Percentiles rank a stretch among this genome's conserved stretches.
Evolutionary conservation across 78 protist genomes (phyloP).

Genomic region (Creolimax fragrantissima): DNA sequence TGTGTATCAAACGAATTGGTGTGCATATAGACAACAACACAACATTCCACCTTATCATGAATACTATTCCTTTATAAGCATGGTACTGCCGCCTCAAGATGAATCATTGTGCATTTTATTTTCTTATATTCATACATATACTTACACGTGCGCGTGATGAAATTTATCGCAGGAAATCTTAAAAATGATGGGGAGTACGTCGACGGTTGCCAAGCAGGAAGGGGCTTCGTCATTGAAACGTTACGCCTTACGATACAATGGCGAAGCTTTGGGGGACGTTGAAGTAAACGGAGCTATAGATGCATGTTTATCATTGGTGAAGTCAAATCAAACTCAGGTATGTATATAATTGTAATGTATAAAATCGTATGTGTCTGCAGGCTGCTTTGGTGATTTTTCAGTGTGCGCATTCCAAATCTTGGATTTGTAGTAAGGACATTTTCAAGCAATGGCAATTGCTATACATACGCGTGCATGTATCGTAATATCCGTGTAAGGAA

Average conservation of each 20-base stretch:
- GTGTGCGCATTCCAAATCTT: neutral
- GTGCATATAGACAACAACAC: too few relatives aligned
- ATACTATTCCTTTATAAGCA: too few relatives aligned
- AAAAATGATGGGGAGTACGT: neutral
- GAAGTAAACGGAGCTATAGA: neutral
- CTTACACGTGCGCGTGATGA: neutral
- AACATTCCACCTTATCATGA: too few relatives aligned
- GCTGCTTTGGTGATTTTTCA: neutral
- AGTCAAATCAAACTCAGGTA: neutral
- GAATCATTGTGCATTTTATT: neutral
- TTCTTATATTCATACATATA: neutral
- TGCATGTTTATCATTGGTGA: neutral
- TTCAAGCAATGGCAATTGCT: neutral
- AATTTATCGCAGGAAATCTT: too few relatives aligned
- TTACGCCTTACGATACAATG: neutral
- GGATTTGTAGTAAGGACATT: neutral
- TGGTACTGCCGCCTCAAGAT: too few relatives aligned
- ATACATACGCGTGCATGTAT: neutral
- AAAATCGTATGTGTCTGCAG: neutral
- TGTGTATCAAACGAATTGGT: too few relatives aligned
- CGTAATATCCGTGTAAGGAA: neutral
- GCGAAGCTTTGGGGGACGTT: neutral
- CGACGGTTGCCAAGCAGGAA: too few relatives aligned
- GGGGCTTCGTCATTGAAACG: too few relatives aligned
- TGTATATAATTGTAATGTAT: neutral